Evolutionary conservation across 2,329 filamentous ascomycete species (phyloP).

Genomic region (Trichophyton rubrum): DNA sequence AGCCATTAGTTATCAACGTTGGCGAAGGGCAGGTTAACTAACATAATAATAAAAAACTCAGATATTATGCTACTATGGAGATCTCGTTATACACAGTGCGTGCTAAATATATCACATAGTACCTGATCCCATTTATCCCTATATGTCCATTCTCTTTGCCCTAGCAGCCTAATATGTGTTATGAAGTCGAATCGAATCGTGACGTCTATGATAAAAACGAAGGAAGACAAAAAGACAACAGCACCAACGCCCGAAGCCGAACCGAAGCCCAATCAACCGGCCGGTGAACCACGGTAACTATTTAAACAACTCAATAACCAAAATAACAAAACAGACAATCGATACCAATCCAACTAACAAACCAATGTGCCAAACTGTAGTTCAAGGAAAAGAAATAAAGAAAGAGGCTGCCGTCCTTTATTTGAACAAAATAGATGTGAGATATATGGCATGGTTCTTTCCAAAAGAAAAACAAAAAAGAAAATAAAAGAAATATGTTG

Average conservation of each 20-base stretch:
- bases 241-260: background rate
- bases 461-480: background rate
- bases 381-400: background rate
- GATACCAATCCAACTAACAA: background rate
- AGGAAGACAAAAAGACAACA: background rate
- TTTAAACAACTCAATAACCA: background rate
- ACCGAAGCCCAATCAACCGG: background rate
- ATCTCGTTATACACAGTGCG: too few species aligned
- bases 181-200: background rate
- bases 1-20: too few species aligned
- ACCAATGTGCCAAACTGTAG: background rate
- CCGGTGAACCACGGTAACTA: background rate
- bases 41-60: too few species aligned
- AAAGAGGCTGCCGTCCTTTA: background rate
- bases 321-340: background rate
- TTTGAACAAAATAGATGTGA: background rate
- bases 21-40: too few species aligned
- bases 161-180: background rate
- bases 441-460: background rate
- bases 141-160: background rate
- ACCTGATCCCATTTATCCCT: background rate
- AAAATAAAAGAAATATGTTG: too few species aligned
- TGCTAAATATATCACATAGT: background rate
- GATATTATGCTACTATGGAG: too few species aligned
- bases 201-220: background rate